Conservation (phyloP, 2,329 filamentous ascomycete genomes). For the Xenosphaeropsis pyriputrescens region DNA sequence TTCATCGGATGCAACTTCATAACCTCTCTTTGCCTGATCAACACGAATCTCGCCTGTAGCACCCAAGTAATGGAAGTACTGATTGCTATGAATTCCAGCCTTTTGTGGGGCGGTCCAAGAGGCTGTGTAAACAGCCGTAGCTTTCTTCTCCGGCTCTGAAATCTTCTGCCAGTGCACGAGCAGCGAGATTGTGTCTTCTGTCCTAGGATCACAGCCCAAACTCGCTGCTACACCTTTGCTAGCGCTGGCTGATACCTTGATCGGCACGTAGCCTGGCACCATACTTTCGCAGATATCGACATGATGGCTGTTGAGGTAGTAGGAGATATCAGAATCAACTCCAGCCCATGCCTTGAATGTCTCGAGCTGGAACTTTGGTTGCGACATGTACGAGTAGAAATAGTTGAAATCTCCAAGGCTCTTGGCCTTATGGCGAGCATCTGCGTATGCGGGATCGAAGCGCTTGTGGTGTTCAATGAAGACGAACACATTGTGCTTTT, state of each 20-base stretch:
- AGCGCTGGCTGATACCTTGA: conserved; percentile 64
- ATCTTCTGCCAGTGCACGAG: conserved; percentile 79
- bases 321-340: conserved; percentile 82
- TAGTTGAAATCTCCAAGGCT: conserved; percentile 91
- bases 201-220: conserved; percentile 65
- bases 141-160: conserved; percentile 51
- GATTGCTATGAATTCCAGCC: conserved; percentile 89
- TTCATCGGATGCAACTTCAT: conserved; percentile 81
- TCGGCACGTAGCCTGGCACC: conserved; percentile 65
- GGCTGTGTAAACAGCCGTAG: conserved; percentile 82
- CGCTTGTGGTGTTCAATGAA: conserved; percentile 96
- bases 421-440: conserved; percentile 64
- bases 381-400: conserved; percentile 94
- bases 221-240: conserved; percentile 65
- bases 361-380: conserved; percentile 81
- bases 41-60: conserved; percentile 73
- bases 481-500: conserved; percentile 68
- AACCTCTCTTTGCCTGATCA: conserved; percentile 87
- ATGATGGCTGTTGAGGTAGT: conserved; percentile 94
- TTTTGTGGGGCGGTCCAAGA: conserved; percentile 90
- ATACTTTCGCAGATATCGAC: conserved; percentile 87
- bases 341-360: conserved; percentile 94
- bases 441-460: conserved; percentile 83
- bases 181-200: conserved; percentile 87
- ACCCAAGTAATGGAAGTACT: conserved; percentile 93